These are phyloP conservation scores for Acacia acuminata DNA, from an alignment of 306 rosid species.

Conservation along the genomic window DNA sequence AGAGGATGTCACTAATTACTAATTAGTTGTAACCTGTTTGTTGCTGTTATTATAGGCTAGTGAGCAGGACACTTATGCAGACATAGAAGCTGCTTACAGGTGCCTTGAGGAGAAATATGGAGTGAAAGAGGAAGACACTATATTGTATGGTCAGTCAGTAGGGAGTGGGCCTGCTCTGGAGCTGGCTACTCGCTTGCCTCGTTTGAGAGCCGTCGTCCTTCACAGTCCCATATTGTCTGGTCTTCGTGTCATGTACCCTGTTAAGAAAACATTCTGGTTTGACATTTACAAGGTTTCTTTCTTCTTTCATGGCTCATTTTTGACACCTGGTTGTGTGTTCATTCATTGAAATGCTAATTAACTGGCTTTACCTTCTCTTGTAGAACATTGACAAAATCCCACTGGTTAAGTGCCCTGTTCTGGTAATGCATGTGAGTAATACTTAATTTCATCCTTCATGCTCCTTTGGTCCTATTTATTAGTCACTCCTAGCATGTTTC, in stretches of 20 bases:
- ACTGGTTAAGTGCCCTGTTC: conserved; percentile 55
- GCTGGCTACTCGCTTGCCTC: conserved; percentile 55
- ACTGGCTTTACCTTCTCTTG: conserved; percentile 24
- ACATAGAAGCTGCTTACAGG: conserved; percentile 63
- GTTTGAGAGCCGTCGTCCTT: conserved; percentile 56
- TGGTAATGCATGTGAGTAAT: conserved; percentile 67
- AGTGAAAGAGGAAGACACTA: conserved; percentile 57
- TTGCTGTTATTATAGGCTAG: conserved; percentile 45
- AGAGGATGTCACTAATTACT: neutral
- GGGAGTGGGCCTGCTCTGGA: conserved; percentile 74
- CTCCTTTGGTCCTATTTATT: too few relatives aligned
- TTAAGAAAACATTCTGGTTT: conserved; percentile 70
- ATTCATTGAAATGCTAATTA: neutral
- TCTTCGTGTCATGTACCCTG: conserved; percentile 65
- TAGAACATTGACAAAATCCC: conserved; percentile 72
- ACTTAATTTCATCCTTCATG: neutral
- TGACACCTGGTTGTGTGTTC: neutral
- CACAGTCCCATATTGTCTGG: conserved; percentile 71
- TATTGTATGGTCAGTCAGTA: conserved; percentile 69
- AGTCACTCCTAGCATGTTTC: too few relatives aligned
- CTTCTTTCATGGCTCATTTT: neutral
- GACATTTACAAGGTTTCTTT: conserved; percentile 66
- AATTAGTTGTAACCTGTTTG: conserved; percentile 4
- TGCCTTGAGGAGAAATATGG: conserved; percentile 66
- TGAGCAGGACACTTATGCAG: conserved; percentile 79